These are phyloP conservation scores for Ogataea zsoltii DNA, from an alignment of 805 yeast species.

Conservation along the genomic window DNA sequence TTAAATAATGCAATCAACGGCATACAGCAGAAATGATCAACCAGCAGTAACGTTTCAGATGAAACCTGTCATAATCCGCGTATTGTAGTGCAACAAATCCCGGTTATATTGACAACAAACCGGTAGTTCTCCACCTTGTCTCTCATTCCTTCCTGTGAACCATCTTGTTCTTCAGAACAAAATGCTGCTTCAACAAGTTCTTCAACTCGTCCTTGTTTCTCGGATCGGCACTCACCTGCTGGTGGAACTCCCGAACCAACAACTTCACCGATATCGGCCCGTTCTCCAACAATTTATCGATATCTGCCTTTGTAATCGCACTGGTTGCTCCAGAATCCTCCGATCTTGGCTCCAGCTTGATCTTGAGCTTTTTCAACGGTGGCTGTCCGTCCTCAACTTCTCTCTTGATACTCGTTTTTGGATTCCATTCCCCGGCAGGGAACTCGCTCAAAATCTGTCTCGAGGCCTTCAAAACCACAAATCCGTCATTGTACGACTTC, in stretches of 20 bases:
- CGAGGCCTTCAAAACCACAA: slow-evolving; percentile 66
- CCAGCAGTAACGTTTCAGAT: no score
- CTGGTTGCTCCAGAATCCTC: slow-evolving; percentile 19
- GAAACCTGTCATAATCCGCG: no score
- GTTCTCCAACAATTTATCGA: slow-evolving; percentile 58
- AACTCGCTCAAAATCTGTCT: slow-evolving; percentile 59
- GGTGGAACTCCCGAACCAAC: slow-evolving; percentile 59
- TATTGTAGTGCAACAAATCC: no score
- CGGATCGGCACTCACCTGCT: slow-evolving; percentile 61
- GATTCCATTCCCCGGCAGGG: slow-evolving; percentile 86
- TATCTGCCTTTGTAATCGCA: slow-evolving; percentile 70
- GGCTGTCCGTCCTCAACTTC: slow-evolving; percentile 21
- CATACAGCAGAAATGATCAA: no score
- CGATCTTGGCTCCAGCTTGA: slow-evolving; percentile 22
- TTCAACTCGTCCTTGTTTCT: slow-evolving; percentile 65
- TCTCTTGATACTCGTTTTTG: slow-evolving; percentile 43
- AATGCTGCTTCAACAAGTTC: slow-evolving; percentile 31
- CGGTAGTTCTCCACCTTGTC: no score
- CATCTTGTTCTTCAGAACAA: slow-evolving; percentile 33
- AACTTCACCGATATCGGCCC: slow-evolving; percentile 55
- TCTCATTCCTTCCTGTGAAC: slow-evolving; percentile 25
- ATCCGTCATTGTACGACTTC: slow-evolving; percentile 47
- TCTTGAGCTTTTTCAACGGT: slow-evolving; percentile 33
- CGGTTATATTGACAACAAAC: no score
- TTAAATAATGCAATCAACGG: no score